Evolutionary conservation across 148 eudicot genomes (phyloP).

Genomic region (Fagopyrum esculentum): DNA sequence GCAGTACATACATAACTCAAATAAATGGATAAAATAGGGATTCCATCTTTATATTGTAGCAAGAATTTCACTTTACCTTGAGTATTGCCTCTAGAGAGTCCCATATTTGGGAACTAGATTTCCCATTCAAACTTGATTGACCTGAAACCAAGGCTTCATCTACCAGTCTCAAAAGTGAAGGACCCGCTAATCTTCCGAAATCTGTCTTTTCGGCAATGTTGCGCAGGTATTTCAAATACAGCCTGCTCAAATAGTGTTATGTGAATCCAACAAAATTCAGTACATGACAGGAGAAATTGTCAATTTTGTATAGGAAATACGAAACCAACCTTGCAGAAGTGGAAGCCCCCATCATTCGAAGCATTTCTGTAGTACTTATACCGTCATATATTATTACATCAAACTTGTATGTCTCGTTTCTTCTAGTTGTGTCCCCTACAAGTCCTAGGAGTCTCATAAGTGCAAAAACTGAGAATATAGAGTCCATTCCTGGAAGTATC

Average conservation of each 20-base stretch:
- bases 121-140: slow-evolving; percentile 45
- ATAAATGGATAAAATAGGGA: not conserved
- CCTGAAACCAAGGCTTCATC: slow-evolving; percentile 50
- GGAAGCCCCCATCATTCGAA: slow-evolving; percentile 78
- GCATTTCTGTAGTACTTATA: slow-evolving; percentile 65
- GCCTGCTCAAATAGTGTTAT: slow-evolving; percentile 30
- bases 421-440: slow-evolving; percentile 26
- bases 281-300: not conserved
- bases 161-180: slow-evolving; percentile 73
- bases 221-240: slow-evolving; percentile 76
- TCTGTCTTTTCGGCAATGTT: slow-evolving; percentile 82
- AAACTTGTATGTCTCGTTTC: slow-evolving; percentile 36
- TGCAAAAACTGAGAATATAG: slow-evolving; percentile 67
- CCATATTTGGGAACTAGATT: slow-evolving; percentile 75
- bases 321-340: slow-evolving; percentile 55
- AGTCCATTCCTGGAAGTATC: slow-evolving; percentile 97
- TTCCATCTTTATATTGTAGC: not conserved
- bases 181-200: slow-evolving; percentile 80
- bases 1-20: slow-evolving; percentile 4
- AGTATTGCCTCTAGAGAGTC: slow-evolving; percentile 55
- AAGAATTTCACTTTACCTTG: slow-evolving; percentile 38
- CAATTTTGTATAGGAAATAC: not conserved
- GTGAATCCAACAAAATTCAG: slow-evolving; percentile 10
- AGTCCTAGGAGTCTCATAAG: slow-evolving; percentile 62
- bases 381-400: slow-evolving; percentile 85